Base-by-base conservation (phyloP, 139 green algal genomes). In the Mesostigma viride region DNA sequence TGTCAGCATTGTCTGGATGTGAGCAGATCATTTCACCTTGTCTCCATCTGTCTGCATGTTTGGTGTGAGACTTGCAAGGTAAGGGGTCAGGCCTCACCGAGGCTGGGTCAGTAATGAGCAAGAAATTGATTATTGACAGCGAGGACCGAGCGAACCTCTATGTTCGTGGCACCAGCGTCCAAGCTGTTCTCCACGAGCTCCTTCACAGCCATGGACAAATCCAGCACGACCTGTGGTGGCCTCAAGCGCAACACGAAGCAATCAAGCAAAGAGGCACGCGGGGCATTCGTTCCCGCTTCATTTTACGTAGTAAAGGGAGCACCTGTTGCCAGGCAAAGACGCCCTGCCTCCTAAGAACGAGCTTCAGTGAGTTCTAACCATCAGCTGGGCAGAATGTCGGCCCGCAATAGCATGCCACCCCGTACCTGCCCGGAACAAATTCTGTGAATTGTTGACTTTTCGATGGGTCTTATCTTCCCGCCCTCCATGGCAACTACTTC, bases 131-230 rank as follows among this genome's bases (percentile, higher is more conserved):
- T n/a, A n/a, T n/a, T n/a, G n/a, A n/a, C n/a, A n/a, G n/a, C n/a
- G n/a, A n/a, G n/a, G n/a, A n/a, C n/a, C n/a, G n/a, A n/a, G n/a
- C n/a, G n/a, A n/a, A 93, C 85, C 81, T 98, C 92, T 2, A 98
- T 78, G 47, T 72, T 88, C 0, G 83, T 94, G 1, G 93, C 91
- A 0, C 89, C 88, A 1, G 92, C 92, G 66, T 99, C 92, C 26
- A 99, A 62, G 17, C 85, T 82, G 67, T 99, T 99, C 58, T 99
- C 92, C 17, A 99, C 75, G 2, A 99, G 81, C 77, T 99, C 92
- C 61, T 84, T 84, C 22, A 73, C 67, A 2, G 70, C 65, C 1
- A 82, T 88, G 5, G 85, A 76, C 24, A 96, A 68, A 67, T 95
- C 89, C 1, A 95, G 58, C 24, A 98, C 87, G 8, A 98, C 92